Conservation (phyloP, 495 filamentous ascomycete genomes). For the Neurospora discreta region DNA sequence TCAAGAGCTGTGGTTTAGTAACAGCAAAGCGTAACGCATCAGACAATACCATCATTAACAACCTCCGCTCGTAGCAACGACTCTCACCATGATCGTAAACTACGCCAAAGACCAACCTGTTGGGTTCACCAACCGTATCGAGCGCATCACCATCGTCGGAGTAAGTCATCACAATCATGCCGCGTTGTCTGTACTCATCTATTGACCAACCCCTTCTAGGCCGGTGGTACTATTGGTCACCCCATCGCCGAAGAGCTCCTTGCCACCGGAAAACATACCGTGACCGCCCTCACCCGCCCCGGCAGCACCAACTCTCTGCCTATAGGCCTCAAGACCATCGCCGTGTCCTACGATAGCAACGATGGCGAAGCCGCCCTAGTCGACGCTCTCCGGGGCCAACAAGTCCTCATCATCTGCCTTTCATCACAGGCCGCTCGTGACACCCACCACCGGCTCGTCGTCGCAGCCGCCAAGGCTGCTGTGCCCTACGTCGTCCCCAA, state of each 20-base stretch:
- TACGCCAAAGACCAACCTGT: conserved; percentile 16
- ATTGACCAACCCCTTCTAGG: conserved; percentile 25
- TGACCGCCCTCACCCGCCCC: conserved; percentile 44
- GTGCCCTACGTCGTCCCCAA: conserved; percentile 55
- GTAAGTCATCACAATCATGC: conserved; percentile 16
- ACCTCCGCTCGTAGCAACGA: neutral
- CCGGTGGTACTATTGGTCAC: conserved; percentile 45
- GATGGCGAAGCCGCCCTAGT: conserved; percentile 22
- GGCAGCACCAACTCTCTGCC: conserved; percentile 29
- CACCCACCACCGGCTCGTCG: conserved; percentile 37
- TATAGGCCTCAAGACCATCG: conserved; percentile 22
- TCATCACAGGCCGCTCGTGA: conserved; percentile 9
- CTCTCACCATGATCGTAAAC: neutral
- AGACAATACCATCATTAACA: neutral
- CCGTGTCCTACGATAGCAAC: conserved; percentile 24
- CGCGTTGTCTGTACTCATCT: neutral
- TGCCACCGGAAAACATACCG: conserved; percentile 38
- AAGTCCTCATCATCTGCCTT: conserved; percentile 52
- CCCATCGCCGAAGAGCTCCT: conserved; percentile 41
- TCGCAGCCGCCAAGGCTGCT: conserved; percentile 49
- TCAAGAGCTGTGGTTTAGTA: neutral
- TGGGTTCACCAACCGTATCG: conserved; percentile 22
- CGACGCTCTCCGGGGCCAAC: conserved; percentile 36
- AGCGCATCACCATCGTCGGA: conserved; percentile 37
- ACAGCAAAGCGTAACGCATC: neutral